Evolutionary conservation across 1,284 basidiomycete genomes (phyloP).

Genomic region (Ganoderma boninense): DNA sequence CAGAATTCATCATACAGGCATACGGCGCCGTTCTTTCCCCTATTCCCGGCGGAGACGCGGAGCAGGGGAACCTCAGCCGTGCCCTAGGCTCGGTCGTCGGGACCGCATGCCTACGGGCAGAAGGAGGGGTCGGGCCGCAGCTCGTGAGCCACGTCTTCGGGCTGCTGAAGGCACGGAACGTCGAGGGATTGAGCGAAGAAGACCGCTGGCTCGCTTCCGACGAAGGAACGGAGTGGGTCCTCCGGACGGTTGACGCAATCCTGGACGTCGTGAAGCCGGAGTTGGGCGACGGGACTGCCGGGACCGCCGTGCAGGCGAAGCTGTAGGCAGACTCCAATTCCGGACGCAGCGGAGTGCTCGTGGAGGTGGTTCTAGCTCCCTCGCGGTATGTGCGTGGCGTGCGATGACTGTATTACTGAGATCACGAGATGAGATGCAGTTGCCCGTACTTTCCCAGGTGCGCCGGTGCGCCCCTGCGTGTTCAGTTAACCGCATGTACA

Average conservation of each 20-base stretch:
- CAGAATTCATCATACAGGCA: slow-evolving; percentile 92
- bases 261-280: slow-evolving; percentile 72
- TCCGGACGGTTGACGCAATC: slow-evolving; percentile 86
- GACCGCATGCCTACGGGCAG: slow-evolving; percentile 90
- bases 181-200: slow-evolving; percentile 70
- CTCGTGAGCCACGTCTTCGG: slow-evolving; percentile 94
- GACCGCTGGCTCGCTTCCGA: slow-evolving; percentile 89
- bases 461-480: not conserved
- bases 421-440: slow-evolving; percentile 13
- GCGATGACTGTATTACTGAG: slow-evolving; percentile 13
- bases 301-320: slow-evolving; percentile 57
- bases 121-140: slow-evolving; percentile 91
- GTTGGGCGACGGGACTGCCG: slow-evolving; percentile 43
- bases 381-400: slow-evolving; percentile 10
- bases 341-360: not conserved
- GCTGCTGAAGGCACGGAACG: slow-evolving; percentile 82
- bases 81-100: slow-evolving; percentile 90
- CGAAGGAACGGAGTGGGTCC: slow-evolving; percentile 92
- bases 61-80: slow-evolving; percentile 87
- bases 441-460: not conserved
- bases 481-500: not conserved
- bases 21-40: slow-evolving; percentile 91
- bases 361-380: slow-evolving; percentile 7
- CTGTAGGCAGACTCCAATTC: slow-evolving; percentile 52
- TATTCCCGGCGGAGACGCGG: slow-evolving; percentile 60